phyloP scores from a whole-genome alignment of 1,139 yeast genomes.

The Candida buenavistaensis region DNA sequence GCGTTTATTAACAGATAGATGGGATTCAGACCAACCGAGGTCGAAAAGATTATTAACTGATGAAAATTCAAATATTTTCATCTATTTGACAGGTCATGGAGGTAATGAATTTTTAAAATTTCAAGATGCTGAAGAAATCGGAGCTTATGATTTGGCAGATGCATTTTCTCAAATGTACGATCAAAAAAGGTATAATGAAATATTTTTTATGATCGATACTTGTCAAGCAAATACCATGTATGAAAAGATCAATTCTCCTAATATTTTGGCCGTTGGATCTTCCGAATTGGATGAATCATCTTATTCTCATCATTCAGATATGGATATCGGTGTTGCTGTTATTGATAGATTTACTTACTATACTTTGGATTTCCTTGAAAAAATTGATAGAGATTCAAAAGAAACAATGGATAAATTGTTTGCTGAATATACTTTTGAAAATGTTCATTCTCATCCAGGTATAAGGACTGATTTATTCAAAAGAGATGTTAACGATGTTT shows the following conservation, averaged over 20 bases:
- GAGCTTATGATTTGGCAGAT: slow-evolving; percentile 93
- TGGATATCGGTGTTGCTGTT: slow-evolving; percentile 95
- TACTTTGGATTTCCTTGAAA: slow-evolving; percentile 85
- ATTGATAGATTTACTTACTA: slow-evolving; percentile 94
- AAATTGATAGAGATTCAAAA: slow-evolving; percentile 70
- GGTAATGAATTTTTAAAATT: slow-evolving; percentile 96
- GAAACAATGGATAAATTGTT: slow-evolving; percentile 80
- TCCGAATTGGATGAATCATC: slow-evolving; percentile 88
- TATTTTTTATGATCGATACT: slow-evolving; percentile 95
- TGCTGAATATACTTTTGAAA: slow-evolving; percentile 78
- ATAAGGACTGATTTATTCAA: slow-evolving; percentile 76
- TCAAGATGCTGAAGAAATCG: slow-evolving; percentile 97
- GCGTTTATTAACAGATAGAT: slow-evolving; percentile 85
- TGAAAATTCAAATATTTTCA: slow-evolving; percentile 89
- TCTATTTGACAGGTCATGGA: slow-evolving; percentile 97
- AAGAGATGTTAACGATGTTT: slow-evolving; percentile 67
- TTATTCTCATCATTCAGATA: slow-evolving; percentile 93
- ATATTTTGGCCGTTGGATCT: slow-evolving; percentile 90
- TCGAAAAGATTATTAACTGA: slow-evolving; percentile 89
- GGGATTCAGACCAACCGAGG: slow-evolving; percentile 93
- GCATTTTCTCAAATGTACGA: slow-evolving; percentile 98
- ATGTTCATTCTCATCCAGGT: slow-evolving; percentile 91
- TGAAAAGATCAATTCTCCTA: slow-evolving; percentile 88
- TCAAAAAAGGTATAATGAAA: slow-evolving; percentile 91
- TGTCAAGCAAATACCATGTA: slow-evolving; percentile 99